A percentile compares a stretch with the other conserved stretches of the same genome.
Evolutionary conservation across 1,139 yeast species (phyloP).

Genomic region (Taphrina confusa): DNA sequence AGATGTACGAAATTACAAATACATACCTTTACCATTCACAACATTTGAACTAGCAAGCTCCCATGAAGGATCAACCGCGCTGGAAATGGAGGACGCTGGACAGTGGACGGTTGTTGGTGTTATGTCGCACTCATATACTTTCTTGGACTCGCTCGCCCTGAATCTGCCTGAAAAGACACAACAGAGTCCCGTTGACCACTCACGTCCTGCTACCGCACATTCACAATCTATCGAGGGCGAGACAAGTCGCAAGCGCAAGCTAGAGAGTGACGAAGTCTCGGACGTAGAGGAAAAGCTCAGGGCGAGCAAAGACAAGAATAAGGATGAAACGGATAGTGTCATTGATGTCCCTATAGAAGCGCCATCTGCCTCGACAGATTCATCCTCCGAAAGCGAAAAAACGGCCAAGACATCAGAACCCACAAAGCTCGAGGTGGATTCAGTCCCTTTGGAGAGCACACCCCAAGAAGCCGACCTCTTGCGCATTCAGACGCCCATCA

Average conservation of each 20-base stretch:
- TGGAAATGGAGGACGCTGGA: conserved; percentile 14
- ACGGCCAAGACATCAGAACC: too few relatives aligned
- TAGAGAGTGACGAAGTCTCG: neutral
- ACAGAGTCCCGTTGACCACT: too few relatives aligned
- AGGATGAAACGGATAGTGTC: too few relatives aligned
- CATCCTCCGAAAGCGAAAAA: too few relatives aligned
- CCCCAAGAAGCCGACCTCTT: neutral
- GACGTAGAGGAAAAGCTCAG: neutral
- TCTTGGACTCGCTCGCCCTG: conserved; percentile 11
- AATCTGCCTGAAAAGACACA: too few relatives aligned
- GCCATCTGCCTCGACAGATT: too few relatives aligned
- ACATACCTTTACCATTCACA: neutral
- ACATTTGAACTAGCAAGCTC: conserved; percentile 1
- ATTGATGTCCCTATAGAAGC: too few relatives aligned
- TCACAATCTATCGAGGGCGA: too few relatives aligned
- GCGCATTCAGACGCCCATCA: conserved; percentile 11
- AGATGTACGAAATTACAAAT: conserved; percentile 2
- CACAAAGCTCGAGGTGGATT: too few relatives aligned
- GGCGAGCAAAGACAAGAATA: too few relatives aligned
- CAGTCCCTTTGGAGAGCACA: too few relatives aligned
- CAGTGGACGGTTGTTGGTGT: conserved; percentile 21
- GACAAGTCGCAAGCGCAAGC: neutral
- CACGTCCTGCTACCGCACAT: too few relatives aligned
- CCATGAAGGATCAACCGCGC: conserved; percentile 6
- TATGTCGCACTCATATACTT: neutral